Evolutionary conservation across 179 eudicot genomes (phyloP).

Genomic region (Gypsophila paniculata): DNA sequence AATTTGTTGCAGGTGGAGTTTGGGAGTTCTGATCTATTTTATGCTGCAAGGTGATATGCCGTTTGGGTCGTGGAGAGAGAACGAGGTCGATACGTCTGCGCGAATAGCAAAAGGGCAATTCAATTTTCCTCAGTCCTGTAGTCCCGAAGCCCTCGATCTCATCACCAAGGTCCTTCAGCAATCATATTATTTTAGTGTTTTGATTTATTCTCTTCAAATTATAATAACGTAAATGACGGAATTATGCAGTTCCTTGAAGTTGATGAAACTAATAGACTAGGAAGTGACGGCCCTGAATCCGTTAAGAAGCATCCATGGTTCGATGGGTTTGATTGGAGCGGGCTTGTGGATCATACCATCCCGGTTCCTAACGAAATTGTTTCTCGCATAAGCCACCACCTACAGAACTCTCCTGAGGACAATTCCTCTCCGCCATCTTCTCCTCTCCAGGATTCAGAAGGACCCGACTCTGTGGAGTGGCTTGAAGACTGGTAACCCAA

Average conservation of each 20-base stretch:
- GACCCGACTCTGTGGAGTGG: constrained; percentile 69
- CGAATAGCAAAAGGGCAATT: constrained; percentile 85
- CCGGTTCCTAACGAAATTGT: constrained; percentile 59
- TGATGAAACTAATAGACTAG: constrained; percentile 73
- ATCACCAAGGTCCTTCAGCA: constrained; percentile 56
- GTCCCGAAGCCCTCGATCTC: constrained; percentile 69
- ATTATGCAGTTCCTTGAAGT: constrained; percentile 68
- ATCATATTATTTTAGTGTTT: neutral
- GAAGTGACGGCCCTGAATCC: constrained; percentile 55
- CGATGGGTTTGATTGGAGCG: constrained; percentile 58
- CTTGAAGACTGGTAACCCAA: constrained; percentile 83
- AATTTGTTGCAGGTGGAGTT: constrained; percentile 76
- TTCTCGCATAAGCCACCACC: constrained; percentile 51
- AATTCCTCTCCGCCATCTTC: constrained; percentile 34
- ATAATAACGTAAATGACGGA: neutral
- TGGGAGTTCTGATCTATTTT: constrained; percentile 81
- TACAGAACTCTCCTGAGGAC: constrained; percentile 46
- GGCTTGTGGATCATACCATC: constrained; percentile 34
- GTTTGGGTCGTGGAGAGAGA: constrained; percentile 94
- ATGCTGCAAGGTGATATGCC: constrained; percentile 98
- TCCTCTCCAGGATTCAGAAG: constrained; percentile 37
- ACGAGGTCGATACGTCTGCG: constrained; percentile 75
- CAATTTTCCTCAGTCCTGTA: constrained; percentile 59
- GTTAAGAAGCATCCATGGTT: constrained; percentile 82
- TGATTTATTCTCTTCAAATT: neutral